Base-by-base conservation (phyloP, 805 yeast genomes). In the Torulaspora maleeae region DNA sequence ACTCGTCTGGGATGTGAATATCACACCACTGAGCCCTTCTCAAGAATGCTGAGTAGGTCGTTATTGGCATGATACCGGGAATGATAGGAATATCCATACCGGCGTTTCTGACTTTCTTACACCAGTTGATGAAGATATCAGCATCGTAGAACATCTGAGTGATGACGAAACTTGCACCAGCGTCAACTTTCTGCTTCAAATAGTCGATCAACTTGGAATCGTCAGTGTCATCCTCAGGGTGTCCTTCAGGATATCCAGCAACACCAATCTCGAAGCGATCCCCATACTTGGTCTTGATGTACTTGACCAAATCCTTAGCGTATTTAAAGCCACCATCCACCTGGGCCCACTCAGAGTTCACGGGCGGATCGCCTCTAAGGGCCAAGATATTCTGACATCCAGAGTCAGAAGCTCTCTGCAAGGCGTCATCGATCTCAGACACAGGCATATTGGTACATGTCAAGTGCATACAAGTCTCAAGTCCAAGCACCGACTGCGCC, bases 21-120 rank as follows among this genome's bases (percentile, higher is more conserved):
- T 86, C 84, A 48, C 95, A 88, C 99, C 99, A 93, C 44, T 80
- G 80, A 15, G 96, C 96, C 64, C 99, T 80, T 71, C 99, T 83
- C 51, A 89, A 67, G 64, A 93, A 93, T 3, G 96, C 80, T 20
- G 95, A 85, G 68, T 91, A 90, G 3, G 96, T 87, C n/a, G 95
- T 82, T 47, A 93, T 90, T 17, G 99, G 99, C 99, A 93, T 93
- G 66, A 93, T 89, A 11, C 99, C 99, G 1, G 99, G 99, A 48
- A 93, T 83, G 53, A 93, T 86, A 24, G 98, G 98, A 43, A 86
- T 80, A 32, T 73, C 73, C 52, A 93, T 77, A 17, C 96, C 97
- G 17, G 72, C 71, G 17, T 74, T 79, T 54, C 91, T 77, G 44
- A 91, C 76, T 48, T 71, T 68, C 15, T 73, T 64, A 58, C 93